Evolutionary conservation across 176 grass and related monocot genomes (phyloP).

Genomic region (Juncus inflexus): DNA sequence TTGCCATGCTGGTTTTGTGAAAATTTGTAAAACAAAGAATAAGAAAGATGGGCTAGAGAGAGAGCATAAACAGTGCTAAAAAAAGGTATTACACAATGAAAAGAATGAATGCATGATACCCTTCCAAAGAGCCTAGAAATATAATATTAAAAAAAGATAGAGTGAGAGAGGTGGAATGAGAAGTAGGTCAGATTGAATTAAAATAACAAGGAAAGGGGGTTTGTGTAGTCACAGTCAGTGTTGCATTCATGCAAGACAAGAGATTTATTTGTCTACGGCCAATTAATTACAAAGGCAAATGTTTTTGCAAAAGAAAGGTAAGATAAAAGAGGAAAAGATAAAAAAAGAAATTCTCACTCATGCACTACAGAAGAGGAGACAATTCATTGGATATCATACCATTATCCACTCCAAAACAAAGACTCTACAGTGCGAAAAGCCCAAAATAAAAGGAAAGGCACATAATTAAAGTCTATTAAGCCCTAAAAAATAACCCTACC

Average conservation of each 20-base stretch:
- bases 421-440: conserved; percentile 21
- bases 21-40: neutral
- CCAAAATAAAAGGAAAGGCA: conserved; percentile 16
- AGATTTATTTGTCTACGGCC: conserved; percentile 69
- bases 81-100: conserved; percentile 14
- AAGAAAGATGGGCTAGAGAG: neutral
- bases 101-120: conserved; percentile 5
- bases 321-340: conserved; percentile 16
- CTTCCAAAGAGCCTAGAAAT: conserved; percentile 25
- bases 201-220: conserved; percentile 24
- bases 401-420: conserved; percentile 27
- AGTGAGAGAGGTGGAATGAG: conserved; percentile 19
- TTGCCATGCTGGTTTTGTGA: conserved; percentile 4
- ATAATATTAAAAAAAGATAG: conserved; percentile 25
- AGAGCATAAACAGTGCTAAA: conserved; percentile 7
- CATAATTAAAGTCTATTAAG: conserved; percentile 23
- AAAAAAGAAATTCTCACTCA: conserved; percentile 22
- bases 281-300: conserved; percentile 25
- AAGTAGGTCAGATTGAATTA: conserved; percentile 34
- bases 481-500: conserved; percentile 9
- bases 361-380: conserved; percentile 6
- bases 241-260: conserved; percentile 87
- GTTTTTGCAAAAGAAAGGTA: conserved; percentile 18
- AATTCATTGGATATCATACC: conserved; percentile 12
- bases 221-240: conserved; percentile 54